phyloP scores from a whole-genome alignment of 805 yeast species.

The Metschnikowia anglica region DNA sequence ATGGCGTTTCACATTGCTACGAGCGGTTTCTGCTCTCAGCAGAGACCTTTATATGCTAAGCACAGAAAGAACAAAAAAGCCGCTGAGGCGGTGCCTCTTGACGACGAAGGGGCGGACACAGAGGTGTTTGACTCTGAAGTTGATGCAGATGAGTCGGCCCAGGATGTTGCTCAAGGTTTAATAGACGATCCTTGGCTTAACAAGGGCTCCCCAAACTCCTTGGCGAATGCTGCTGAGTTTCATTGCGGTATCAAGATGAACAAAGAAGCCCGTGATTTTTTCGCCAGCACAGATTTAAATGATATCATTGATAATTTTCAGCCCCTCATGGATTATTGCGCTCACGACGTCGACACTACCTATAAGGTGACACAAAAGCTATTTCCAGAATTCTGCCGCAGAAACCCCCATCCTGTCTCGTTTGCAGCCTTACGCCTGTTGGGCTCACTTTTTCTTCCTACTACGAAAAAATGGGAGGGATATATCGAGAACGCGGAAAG shows the following conservation, averaged over 20 bases:
- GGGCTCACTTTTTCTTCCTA: constrained; percentile 75
- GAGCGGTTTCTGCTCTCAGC: constrained; percentile 90
- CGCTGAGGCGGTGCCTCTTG: constrained; percentile 17
- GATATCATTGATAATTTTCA: constrained; percentile 58
- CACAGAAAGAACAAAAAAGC: constrained; percentile 44
- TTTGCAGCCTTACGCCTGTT: constrained; percentile 81
- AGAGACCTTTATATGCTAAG: constrained; percentile 73
- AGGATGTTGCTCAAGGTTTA: constrained; percentile 29
- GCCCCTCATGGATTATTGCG: constrained; percentile 73
- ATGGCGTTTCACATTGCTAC: constrained; percentile 91
- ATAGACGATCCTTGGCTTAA: constrained; percentile 82
- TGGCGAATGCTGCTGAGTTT: constrained; percentile 74
- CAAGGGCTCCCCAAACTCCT: constrained; percentile 72
- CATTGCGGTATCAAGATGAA: constrained; percentile 70
- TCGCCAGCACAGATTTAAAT: constrained; percentile 53
- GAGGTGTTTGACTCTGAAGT: constrained; percentile 6
- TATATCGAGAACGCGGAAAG: constrained; percentile 71
- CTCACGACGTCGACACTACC: constrained; percentile 78
- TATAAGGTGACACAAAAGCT: constrained; percentile 64
- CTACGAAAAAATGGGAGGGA: constrained; percentile 67
- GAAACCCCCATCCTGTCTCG: constrained; percentile 92
- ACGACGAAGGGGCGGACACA: constrained; percentile 19
- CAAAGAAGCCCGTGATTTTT: constrained; percentile 65
- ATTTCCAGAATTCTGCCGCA: constrained; percentile 62
- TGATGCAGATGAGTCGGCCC: constrained; percentile 20